Percentiles rank a stretch among this genome's conserved stretches.
Evolutionary conservation across 2,329 filamentous ascomycete species (phyloP).

Genomic region (Penicillium fuscoglaucum): DNA sequence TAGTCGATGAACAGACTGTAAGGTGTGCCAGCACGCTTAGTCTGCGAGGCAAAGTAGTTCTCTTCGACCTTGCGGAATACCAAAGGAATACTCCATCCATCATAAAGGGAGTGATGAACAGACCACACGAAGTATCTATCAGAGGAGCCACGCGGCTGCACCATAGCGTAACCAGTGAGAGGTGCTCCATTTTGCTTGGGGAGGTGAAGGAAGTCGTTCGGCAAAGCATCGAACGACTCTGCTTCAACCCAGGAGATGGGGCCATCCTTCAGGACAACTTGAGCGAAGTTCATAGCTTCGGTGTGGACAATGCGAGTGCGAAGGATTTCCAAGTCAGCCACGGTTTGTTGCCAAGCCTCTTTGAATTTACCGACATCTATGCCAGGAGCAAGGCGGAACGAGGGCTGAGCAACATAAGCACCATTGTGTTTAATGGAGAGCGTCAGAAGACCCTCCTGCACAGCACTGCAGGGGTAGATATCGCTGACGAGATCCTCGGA

Average conservation of each 20-base stretch:
- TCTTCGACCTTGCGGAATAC: constrained; percentile 41
- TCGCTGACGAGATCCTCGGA: constrained; percentile 35
- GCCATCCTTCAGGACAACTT: constrained; percentile 42
- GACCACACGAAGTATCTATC: constrained; percentile 49
- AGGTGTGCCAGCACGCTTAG: constrained; percentile 17
- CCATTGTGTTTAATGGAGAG: constrained; percentile 50
- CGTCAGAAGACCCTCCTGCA: constrained; percentile 50
- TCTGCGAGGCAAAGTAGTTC: constrained; percentile 29
- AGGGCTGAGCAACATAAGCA: constrained; percentile 51
- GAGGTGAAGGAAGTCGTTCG: constrained; percentile 26
- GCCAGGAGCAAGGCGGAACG: constrained; percentile 41
- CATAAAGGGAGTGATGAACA: constrained; percentile 55
- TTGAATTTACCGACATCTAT: constrained; percentile 48
- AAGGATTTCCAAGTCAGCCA: constrained; percentile 50
- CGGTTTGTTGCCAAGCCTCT: constrained; percentile 48
- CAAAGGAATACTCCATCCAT: constrained; percentile 49
- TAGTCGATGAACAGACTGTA: constrained; percentile 38
- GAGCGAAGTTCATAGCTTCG: constrained; percentile 38
- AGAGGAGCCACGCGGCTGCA: constrained; percentile 27
- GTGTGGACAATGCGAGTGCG: constrained; percentile 50
- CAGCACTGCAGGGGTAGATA: constrained; percentile 47
- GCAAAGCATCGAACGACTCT: constrained; percentile 30
- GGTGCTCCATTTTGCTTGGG: constrained; percentile 38
- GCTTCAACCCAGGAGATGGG: constrained; percentile 38
- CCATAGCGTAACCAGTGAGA: constrained; percentile 40